Evolutionary conservation across 805 yeast genomes (phyloP).

Genomic region (Wickerhamomyces strasburgensis): DNA sequence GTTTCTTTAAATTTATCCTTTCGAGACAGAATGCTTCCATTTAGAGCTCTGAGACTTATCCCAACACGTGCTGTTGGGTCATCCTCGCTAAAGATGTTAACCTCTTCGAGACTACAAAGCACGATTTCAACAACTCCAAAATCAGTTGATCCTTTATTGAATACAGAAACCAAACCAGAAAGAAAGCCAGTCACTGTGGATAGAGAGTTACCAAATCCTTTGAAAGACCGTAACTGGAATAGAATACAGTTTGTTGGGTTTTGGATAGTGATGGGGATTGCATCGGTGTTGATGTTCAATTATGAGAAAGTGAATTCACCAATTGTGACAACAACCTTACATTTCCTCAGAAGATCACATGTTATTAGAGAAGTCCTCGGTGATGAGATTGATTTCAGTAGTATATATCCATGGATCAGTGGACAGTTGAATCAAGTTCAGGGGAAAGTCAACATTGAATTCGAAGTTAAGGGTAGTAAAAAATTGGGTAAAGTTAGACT

Average conservation of each 20-base stretch:
- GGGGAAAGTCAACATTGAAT: slow-evolving; percentile 72
- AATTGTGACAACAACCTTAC: slow-evolving; percentile 78
- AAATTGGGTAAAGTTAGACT: slow-evolving; percentile 53
- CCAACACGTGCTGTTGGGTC: not conserved
- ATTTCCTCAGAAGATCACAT: slow-evolving; percentile 74
- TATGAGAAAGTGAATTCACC: slow-evolving; percentile 92
- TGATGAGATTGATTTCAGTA: slow-evolving; percentile 65
- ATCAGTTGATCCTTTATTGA: slow-evolving; percentile 1
- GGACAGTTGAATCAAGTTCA: slow-evolving; percentile 82
- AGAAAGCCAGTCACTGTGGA: slow-evolving; percentile 39
- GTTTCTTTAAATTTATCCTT: too few relatives aligned
- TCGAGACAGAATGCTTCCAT: not conserved
- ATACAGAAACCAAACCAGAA: too few relatives aligned
- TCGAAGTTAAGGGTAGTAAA: slow-evolving; percentile 64
- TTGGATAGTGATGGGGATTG: slow-evolving; percentile 45
- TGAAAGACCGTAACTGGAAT: slow-evolving; percentile 46
- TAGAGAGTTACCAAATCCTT: slow-evolving; percentile 78
- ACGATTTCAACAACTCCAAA: not conserved
- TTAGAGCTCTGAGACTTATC: not conserved
- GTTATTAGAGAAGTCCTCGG: slow-evolving; percentile 64
- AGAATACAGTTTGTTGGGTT: slow-evolving; percentile 53
- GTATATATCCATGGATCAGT: slow-evolving; percentile 81
- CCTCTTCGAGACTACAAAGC: not conserved
- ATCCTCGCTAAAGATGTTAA: not conserved
- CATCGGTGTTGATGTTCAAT: slow-evolving; percentile 71